Conservation (phyloP, 1,284 basidiomycete species). For the Sporisorium graminicola region DNA sequence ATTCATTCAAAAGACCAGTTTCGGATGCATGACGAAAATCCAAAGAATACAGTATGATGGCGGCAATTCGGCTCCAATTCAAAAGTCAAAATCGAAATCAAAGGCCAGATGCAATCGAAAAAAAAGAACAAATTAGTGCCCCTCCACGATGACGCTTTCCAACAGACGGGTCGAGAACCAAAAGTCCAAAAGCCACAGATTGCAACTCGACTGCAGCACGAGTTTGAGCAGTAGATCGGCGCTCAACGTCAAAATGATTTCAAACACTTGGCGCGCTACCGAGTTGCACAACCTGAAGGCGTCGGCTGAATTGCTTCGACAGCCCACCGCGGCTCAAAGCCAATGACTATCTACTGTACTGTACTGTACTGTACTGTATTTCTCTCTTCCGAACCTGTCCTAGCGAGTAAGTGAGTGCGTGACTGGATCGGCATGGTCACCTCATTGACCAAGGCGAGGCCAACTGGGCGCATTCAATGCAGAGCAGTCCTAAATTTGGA, state of each 20-base stretch:
- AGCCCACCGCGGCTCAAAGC: too few species aligned
- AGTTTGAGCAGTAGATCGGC: not conserved
- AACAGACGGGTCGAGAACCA: constrained; percentile 7
- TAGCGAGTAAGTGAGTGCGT: not conserved
- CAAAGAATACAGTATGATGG: too few species aligned
- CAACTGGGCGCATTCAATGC: not conserved
- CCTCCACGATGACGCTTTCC: constrained; percentile 24
- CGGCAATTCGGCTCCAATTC: not conserved
- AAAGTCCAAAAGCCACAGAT: not conserved
- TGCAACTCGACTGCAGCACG: not conserved
- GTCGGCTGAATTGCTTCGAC: too few species aligned
- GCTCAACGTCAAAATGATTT: not conserved
- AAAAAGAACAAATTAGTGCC: too few species aligned
- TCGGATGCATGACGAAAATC: not conserved
- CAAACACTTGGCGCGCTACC: constrained; percentile 7
- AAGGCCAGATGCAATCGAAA: not conserved
- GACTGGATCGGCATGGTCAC: not conserved
- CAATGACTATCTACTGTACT: too few species aligned
- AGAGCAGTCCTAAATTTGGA: constrained; percentile 20
- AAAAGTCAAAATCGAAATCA: not conserved
- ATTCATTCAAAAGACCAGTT: not conserved
- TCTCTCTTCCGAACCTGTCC: too few species aligned
- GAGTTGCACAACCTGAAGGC: too few species aligned
- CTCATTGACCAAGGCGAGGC: not conserved
- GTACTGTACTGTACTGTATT: too few species aligned